Base-by-base conservation (phyloP, 2,329 filamentous ascomycete genomes). In the Apiospora malaysiana region DNA sequence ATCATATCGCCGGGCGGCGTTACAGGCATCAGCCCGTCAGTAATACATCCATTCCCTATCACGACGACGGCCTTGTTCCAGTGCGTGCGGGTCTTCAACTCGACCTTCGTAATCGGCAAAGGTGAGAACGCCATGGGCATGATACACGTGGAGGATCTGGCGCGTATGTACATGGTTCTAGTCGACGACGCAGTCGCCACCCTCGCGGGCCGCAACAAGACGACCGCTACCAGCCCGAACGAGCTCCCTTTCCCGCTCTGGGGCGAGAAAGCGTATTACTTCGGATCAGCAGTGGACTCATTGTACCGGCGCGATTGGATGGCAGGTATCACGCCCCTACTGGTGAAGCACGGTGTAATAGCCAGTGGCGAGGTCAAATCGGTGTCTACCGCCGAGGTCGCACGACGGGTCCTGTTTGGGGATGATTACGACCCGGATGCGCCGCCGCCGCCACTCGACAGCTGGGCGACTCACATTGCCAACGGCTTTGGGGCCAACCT, bases 391-490 rank as follows among this genome's bases (percentile, higher is more conserved):
- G 71, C 72, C 32, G 73, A 74, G 43, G 70, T 71, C 5, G 73
- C 72, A 27, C 70, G 72, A 14, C 72, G 70, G 42, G 72, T 69
- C 25, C 59, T 75, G 32, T 63, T 66, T 12, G 74, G 71, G 18
- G 66, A 68, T 3, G 69, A 73, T 43, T 75, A 75, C 51, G 72
- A 73, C 68, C 71, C 74, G 1, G 69, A 72, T 14, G 73, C 72
- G 42, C 42, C 72, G 23, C 70, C 74, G 40, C 73, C 74, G 27
- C 71, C 73, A 14, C 45, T 70, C 2, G 74, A 75, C 47, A 72
- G 72, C 14, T 75, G 74, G 74, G 73, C 72, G 7, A 70, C 72
- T 70, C 73, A 75, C 21, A 73, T 75, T 5, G 68, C 74, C 42
- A 69, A 72, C 43, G 71, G 71, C 70, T 70, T 72, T 40, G 73